Evolutionary conservation across 768 basidiomycete species (phyloP), one percentile per base, ranked within the genome.

Genomic region (Hypholoma sublateritium): DNA sequence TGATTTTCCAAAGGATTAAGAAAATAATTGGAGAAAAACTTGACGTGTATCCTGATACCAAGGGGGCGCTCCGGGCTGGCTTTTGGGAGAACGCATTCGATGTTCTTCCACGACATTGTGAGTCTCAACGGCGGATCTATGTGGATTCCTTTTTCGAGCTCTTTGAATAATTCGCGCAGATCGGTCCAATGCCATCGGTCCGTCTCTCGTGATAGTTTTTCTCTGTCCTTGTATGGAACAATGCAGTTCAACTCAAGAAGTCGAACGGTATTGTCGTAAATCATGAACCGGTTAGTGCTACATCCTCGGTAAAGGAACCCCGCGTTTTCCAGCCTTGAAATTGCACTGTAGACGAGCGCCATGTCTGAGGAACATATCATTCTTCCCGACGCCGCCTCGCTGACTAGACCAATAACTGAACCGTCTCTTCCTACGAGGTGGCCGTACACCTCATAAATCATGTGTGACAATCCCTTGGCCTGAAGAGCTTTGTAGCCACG

Each of bases 311-410:
- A 72, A 19, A 72, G 53, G 19, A 71, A 57, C 9, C 64, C 67
- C 9, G 56, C 62, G 37, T 63, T 62, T 56, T 74, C 67, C 9
- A 77, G 57, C 50, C 59, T 63, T 12, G 69, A 50, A 17, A 74
- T 62, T 3, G 73, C 70, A 3, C 66, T 64, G 36, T 74, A 74
- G 8, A 78, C 62, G 7, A 69, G 60, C 4, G 62, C 44, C 19
- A 66, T 61, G 56, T 77, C 76, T 17, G 65, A 54, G 34, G 56
- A 59, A 37, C 67, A 56, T 11, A 73, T 59, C 34, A 68, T 52
- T 47, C 75, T 63, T 48, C 74, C 74, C 43, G 60, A 55, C 17
- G 74, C 67, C n/a, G 75, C 68, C 50, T 77, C 75, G n/a, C 64
- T 66, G 1, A 75, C 68, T 11, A 75, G 51, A 8, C 75, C 76